Evolutionary conservation across 306 rosid species (phyloP).

Genomic region (Spatholobus suberectus): DNA sequence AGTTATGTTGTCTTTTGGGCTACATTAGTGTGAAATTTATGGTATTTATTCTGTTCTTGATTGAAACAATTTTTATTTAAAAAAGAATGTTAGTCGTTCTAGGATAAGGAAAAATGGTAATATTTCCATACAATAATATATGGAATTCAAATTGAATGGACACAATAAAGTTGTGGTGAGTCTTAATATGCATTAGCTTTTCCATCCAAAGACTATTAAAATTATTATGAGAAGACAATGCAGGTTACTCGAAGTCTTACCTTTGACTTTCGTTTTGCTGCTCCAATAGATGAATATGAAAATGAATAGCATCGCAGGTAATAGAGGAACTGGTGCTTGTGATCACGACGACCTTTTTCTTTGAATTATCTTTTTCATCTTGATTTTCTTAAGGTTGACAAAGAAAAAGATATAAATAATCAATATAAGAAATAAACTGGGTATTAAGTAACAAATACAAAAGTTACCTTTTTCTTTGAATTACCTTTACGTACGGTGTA

Average conservation of each 20-base stretch:
- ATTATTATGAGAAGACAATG: not conserved
- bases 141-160: not conserved
- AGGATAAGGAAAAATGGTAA: not conserved
- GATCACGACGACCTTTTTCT: not conserved
- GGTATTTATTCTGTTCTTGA: no score
- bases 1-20: not conserved
- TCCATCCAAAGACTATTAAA: no score
- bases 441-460: not conserved
- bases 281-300: not conserved
- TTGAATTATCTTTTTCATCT: not conserved
- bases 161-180: no score
- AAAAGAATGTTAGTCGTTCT: no score
- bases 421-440: not conserved
- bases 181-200: not conserved
- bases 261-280: not conserved
- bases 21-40: no score
- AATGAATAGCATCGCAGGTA: not conserved
- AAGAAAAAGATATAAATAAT: no score
- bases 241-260: not conserved
- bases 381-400: not conserved
- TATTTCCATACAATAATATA: not conserved
- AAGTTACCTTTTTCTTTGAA: no score
- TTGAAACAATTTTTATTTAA: no score
- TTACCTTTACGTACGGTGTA: no score
- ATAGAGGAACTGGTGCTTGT: not conserved